phyloP scores from a whole-genome alignment of 1,284 basidiomycete species.

The Heterobasidion occidentale region DNA sequence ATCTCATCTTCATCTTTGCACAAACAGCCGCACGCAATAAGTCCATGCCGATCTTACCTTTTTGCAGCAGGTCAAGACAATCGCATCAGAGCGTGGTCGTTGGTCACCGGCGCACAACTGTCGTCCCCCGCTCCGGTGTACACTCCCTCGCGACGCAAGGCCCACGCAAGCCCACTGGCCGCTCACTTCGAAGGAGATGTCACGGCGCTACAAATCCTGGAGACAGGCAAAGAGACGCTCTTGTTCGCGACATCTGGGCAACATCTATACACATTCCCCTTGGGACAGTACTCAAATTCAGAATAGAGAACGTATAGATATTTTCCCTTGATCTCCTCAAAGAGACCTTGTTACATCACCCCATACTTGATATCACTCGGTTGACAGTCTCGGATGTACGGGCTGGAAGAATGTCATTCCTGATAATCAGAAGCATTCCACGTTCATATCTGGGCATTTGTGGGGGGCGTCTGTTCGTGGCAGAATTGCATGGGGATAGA shows the following conservation, averaged over 20 bases:
- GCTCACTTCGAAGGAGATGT: conserved; percentile 18
- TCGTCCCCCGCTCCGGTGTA: neutral
- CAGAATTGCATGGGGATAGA: too few relatives aligned
- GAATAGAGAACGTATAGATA: too few relatives aligned
- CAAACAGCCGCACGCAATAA: conserved; percentile 49
- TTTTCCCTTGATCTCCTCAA: too few relatives aligned
- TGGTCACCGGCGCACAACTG: conserved; percentile 35
- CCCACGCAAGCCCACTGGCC: conserved; percentile 4
- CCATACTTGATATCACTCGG: too few relatives aligned
- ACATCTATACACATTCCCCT: neutral
- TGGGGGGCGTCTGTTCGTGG: too few relatives aligned
- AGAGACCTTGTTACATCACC: too few relatives aligned
- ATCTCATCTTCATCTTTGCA: neutral
- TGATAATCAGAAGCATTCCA: too few relatives aligned
- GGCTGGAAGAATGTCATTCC: too few relatives aligned
- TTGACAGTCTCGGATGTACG: too few relatives aligned
- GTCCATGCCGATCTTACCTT: conserved; percentile 54
- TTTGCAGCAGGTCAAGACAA: conserved; percentile 65
- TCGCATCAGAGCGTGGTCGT: conserved; percentile 58
- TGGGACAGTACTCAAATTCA: neutral
- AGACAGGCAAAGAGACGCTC: neutral
- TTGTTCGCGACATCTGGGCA: neutral
- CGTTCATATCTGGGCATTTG: too few relatives aligned
- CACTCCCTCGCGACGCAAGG: neutral
- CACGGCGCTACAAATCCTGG: neutral